Evolutionary conservation across 192 early-diverging fungal species (phyloP).

Genomic region (Backusella liffmaniae): DNA sequence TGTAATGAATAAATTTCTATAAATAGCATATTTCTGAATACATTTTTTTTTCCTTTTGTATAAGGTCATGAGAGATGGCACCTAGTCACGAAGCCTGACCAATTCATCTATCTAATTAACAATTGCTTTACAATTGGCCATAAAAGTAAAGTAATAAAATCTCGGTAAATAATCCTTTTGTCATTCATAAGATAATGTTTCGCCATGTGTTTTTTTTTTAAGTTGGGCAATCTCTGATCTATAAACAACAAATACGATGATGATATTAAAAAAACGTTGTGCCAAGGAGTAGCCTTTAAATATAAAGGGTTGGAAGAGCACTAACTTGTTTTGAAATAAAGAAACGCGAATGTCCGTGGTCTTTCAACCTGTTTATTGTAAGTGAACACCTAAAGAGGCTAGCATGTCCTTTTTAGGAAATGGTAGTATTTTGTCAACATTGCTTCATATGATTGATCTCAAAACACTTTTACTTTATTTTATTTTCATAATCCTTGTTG

Average conservation of each 20-base stretch:
- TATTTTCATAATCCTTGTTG: background rate
- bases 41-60: too few relatives aligned
- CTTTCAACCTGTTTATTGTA: background rate
- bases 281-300: background rate
- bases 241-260: background rate
- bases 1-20: too few relatives aligned
- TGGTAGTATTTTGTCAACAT: background rate
- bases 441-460: background rate
- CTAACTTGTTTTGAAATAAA: background rate
- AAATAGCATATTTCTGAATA: too few relatives aligned
- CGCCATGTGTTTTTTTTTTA: background rate
- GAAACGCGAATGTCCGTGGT: background rate
- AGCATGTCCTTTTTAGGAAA: background rate
- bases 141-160: too few relatives aligned
- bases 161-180: too few relatives aligned
- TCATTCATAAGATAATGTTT: background rate
- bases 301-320: constrained; percentile 1
- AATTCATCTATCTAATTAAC: background rate
- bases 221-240: background rate
- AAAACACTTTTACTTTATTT: background rate
- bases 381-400: background rate
- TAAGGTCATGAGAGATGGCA: background rate
- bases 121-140: background rate
- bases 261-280: background rate
- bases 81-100: background rate